phyloP scores from a whole-genome alignment of 2,329 filamentous ascomycete species.

The Curvularia sp. region DNA sequence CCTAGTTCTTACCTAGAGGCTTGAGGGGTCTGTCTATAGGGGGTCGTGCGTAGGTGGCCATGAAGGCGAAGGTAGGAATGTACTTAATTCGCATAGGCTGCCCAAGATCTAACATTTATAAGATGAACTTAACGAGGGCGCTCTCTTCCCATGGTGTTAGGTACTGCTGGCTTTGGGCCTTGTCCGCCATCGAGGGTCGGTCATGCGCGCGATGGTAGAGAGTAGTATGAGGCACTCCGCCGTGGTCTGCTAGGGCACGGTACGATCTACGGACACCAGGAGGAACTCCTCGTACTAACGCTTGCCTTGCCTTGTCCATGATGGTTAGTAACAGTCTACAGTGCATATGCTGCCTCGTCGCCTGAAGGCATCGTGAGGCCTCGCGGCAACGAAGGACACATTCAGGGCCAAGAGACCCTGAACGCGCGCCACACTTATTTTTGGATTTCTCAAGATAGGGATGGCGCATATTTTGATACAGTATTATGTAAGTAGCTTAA shows the following conservation, averaged over 20 bases:
- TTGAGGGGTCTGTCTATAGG: slow-evolving; percentile 16
- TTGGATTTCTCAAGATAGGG: not conserved
- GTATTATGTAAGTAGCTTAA: not conserved
- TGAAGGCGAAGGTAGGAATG: slow-evolving; percentile 27
- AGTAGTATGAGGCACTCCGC: slow-evolving; percentile 6
- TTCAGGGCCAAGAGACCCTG: not conserved
- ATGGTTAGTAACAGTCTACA: not conserved
- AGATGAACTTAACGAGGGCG: slow-evolving; percentile 27
- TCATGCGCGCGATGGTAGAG: slow-evolving; percentile 6
- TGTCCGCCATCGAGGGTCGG: slow-evolving; percentile 11
- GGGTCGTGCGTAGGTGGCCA: slow-evolving; percentile 19
- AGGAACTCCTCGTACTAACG: slow-evolving; percentile 4
- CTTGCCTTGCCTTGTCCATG: slow-evolving; percentile 9
- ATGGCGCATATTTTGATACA: not conserved
- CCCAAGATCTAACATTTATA: slow-evolving; percentile 27
- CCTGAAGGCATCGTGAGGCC: not conserved
- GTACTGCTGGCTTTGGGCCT: slow-evolving; percentile 32
- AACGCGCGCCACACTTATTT: not conserved
- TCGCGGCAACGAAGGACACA: not conserved
- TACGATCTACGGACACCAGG: slow-evolving; percentile 6
- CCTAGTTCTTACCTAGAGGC: slow-evolving; percentile 29
- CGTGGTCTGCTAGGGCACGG: slow-evolving; percentile 7
- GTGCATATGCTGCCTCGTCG: not conserved
- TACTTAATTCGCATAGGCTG: slow-evolving; percentile 28
- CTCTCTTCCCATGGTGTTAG: slow-evolving; percentile 33